Percentiles rank a stretch among this genome's conserved stretches.
phyloP scores from a whole-genome alignment of 345 rosid species.

The Eucalyptus decipiens region DNA sequence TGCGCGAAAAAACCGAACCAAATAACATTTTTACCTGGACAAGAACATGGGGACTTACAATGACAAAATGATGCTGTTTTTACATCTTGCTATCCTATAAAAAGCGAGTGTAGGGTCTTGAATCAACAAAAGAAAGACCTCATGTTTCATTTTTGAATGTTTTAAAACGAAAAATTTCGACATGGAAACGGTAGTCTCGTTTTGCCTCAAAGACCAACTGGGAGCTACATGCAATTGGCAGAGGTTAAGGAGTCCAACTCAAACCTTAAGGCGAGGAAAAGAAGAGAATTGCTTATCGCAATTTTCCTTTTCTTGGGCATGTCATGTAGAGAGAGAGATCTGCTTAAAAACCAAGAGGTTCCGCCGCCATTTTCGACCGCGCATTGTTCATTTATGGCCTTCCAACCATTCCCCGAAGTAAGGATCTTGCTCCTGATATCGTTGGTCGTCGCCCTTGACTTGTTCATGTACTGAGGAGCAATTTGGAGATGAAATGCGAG shows the following conservation, averaged over 20 bases:
- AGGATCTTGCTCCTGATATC: neutral
- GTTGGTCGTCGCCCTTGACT: neutral
- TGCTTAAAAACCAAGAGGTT: neutral
- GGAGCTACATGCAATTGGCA: neutral
- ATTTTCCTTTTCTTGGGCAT: neutral
- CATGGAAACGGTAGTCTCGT: neutral
- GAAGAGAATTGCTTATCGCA: neutral
- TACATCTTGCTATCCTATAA: neutral
- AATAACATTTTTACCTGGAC: neutral
- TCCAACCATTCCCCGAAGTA: neutral
- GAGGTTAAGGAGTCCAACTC: neutral
- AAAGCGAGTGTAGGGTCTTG: neutral
- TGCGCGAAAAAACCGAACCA: rapidly evolving
- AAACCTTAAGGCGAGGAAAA: neutral
- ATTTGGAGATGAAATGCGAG: neutral
- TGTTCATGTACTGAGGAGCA: neutral
- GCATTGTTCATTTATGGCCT: neutral
- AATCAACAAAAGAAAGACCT: neutral
- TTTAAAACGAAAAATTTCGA: rapidly evolving
- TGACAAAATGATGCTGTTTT: neutral
- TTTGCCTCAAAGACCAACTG: neutral
- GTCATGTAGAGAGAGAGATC: neutral
- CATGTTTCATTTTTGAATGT: neutral
- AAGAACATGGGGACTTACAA: neutral
- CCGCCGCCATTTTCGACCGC: rapidly evolving